phyloP scores from a whole-genome alignment of 345 rosid species.

The Eucalyptus urophylla region DNA sequence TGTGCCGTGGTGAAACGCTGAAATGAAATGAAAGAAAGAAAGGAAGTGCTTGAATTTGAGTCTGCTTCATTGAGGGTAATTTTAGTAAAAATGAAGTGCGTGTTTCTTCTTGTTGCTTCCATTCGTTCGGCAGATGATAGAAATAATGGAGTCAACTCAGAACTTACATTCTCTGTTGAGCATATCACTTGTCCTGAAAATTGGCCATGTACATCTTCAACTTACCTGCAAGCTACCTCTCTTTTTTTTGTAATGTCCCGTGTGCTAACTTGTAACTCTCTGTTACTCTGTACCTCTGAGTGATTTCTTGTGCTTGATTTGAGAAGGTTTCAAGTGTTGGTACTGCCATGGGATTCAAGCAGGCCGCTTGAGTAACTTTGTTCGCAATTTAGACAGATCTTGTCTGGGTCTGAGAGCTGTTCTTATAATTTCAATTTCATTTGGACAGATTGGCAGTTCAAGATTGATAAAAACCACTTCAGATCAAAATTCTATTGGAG shows the following conservation, averaged over 20 bases:
- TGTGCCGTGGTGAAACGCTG: not conserved
- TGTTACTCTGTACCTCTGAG: not conserved
- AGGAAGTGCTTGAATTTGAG: not conserved
- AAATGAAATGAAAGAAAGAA: not conserved
- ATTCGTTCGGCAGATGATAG: not conserved
- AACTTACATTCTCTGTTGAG: not conserved
- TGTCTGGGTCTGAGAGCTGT: not conserved
- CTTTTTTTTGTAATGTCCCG: not conserved
- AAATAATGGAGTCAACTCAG: not conserved
- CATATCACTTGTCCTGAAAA: not conserved
- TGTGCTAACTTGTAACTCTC: not conserved
- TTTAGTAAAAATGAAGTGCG: not conserved
- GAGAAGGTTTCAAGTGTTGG: not conserved
- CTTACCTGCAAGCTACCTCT: not conserved
- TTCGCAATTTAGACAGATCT: not conserved
- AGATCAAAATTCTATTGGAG: not conserved
- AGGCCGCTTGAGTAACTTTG: not conserved
- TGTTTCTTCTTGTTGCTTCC: not conserved
- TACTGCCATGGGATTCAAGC: not conserved
- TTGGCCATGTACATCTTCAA: not conserved
- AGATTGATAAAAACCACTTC: constrained; percentile 6
- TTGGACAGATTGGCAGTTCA: constrained; percentile 18
- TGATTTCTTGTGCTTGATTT: not conserved
- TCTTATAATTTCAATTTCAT: not conserved
- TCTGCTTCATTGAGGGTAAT: not conserved